phyloP scores from a whole-genome alignment of 2,329 filamentous ascomycete species.

The Coleophoma cylindrospora region DNA sequence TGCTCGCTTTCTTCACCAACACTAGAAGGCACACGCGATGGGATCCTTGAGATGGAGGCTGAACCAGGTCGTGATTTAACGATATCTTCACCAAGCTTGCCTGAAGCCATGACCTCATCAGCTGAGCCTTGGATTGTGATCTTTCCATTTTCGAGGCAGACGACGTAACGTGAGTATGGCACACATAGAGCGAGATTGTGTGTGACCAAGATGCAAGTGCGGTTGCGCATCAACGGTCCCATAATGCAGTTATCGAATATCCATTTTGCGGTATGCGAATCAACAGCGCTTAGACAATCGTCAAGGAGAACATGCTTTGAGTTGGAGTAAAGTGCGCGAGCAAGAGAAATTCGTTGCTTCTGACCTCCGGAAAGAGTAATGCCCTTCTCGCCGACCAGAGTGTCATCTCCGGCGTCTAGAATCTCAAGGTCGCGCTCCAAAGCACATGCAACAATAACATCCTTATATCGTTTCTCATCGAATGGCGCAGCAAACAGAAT shows the following conservation, averaged over 20 bases:
- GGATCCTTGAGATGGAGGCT: slow-evolving; percentile 62
- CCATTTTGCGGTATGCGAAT: slow-evolving; percentile 96
- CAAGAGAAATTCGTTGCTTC: slow-evolving; percentile 94
- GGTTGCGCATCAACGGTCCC: slow-evolving; percentile 79
- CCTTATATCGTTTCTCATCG: slow-evolving; percentile 76
- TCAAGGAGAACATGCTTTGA: slow-evolving; percentile 88
- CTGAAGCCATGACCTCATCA: slow-evolving; percentile 75
- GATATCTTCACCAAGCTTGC: slow-evolving; percentile 82
- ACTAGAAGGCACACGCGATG: slow-evolving; percentile 75
- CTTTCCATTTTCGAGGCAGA: slow-evolving; percentile 83
- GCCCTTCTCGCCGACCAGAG: slow-evolving; percentile 92
- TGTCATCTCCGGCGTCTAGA: slow-evolving; percentile 87
- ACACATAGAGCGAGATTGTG: slow-evolving; percentile 91
- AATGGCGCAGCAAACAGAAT: slow-evolving; percentile 83
- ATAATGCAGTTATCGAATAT: slow-evolving; percentile 92
- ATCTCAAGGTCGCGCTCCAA: slow-evolving; percentile 89
- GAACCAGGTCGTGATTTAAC: slow-evolving; percentile 71
- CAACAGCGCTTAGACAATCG: slow-evolving; percentile 92
- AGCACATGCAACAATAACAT: slow-evolving; percentile 87
- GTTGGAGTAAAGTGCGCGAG: slow-evolving; percentile 94
- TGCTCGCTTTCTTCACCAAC: slow-evolving; percentile 58
- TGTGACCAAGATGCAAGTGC: slow-evolving; percentile 92
- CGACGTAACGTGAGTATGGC: slow-evolving; percentile 73
- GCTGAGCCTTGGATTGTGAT: slow-evolving; percentile 72
- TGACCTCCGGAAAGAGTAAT: slow-evolving; percentile 95